These are phyloP conservation scores for Phalaenopsis aphrodite DNA, from an alignment of 106 monocot species.

Conservation along the genomic window DNA sequence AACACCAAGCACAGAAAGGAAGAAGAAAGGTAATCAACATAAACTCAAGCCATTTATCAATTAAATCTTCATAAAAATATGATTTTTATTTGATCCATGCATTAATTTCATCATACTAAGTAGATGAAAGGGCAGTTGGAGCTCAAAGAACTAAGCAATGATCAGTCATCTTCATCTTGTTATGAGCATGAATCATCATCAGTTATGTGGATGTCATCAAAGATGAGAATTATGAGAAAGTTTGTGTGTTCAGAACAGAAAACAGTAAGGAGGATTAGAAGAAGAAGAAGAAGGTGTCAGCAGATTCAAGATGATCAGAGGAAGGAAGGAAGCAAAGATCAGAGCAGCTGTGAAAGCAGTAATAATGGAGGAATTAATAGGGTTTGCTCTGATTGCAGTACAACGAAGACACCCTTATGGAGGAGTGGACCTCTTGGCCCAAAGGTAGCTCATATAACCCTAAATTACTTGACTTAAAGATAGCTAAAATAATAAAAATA, in stretches of 20 bases:
- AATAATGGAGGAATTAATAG: constrained; percentile 11
- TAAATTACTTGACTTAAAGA: no score
- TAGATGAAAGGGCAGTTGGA: no score
- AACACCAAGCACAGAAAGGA: not conserved
- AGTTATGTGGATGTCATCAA: not conserved
- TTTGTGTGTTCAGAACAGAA: not conserved
- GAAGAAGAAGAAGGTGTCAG: not conserved
- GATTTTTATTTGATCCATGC: not conserved
- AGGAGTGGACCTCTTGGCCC: constrained; percentile 50
- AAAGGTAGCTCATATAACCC: constrained; percentile 18
- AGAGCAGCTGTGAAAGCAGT: not conserved
- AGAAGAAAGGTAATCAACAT: not conserved
- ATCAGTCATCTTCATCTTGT: not conserved
- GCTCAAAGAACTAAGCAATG: no score
- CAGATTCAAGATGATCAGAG: not conserved
- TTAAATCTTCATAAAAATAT: not conserved
- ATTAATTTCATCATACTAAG: no score
- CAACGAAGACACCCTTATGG: constrained; percentile 52
- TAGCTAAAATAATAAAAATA: no score
- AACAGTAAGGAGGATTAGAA: not conserved
- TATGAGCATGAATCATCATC: not conserved
- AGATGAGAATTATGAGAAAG: constrained; percentile 1
- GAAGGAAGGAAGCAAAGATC: not conserved
- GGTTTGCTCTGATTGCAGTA: constrained; percentile 42
- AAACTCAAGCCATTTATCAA: not conserved